phyloP scores from a whole-genome alignment of 2,329 filamentous ascomycete species.

The Exserohilum turcica region DNA sequence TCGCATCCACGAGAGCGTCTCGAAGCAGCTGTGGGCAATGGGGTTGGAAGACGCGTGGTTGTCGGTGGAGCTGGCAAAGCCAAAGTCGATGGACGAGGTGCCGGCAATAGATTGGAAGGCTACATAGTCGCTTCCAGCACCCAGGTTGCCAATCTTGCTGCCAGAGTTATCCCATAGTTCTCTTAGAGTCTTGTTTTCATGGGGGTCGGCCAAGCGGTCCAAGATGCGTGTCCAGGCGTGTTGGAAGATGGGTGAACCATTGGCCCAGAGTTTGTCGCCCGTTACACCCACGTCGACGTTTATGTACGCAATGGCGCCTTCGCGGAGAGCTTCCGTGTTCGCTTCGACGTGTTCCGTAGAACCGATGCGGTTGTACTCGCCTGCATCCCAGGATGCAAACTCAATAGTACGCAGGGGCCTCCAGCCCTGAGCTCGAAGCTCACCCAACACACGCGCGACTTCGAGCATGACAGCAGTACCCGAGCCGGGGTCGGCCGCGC shows the following conservation, averaged over 20 bases:
- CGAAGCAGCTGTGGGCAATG: conserved; percentile 84
- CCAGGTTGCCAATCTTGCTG: conserved; percentile 68
- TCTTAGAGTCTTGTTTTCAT: conserved; percentile 70
- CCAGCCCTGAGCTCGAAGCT: conserved; percentile 79
- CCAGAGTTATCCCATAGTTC: conserved; percentile 74
- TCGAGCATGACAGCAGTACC: conserved; percentile 93
- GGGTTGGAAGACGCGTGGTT: conserved; percentile 53
- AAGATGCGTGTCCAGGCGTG: conserved; percentile 74
- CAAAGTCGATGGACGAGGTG: conserved; percentile 83
- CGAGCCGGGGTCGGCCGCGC: conserved; percentile 79
- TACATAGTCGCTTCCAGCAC: conserved; percentile 79
- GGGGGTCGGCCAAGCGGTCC: conserved; percentile 74
- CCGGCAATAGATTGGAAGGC: conserved; percentile 92
- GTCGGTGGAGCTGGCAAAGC: conserved; percentile 64
- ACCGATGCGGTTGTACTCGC: conserved; percentile 90
- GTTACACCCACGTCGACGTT: conserved; percentile 86
- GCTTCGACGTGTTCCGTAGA: conserved; percentile 95
- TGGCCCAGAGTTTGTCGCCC: conserved; percentile 74
- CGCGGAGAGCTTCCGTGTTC: conserved; percentile 72
- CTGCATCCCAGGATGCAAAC: conserved; percentile 95
- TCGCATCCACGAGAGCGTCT: conserved; percentile 86
- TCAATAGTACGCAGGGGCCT: conserved; percentile 90
- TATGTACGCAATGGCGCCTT: conserved; percentile 81
- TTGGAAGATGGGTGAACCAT: conserved; percentile 80
- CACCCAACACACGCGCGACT: conserved; percentile 81